A percentile compares a stretch with the other conserved stretches of the same genome.
Conservation (phyloP, 352 stramenopile species). For the Phytophthora cryptogea region DNA sequence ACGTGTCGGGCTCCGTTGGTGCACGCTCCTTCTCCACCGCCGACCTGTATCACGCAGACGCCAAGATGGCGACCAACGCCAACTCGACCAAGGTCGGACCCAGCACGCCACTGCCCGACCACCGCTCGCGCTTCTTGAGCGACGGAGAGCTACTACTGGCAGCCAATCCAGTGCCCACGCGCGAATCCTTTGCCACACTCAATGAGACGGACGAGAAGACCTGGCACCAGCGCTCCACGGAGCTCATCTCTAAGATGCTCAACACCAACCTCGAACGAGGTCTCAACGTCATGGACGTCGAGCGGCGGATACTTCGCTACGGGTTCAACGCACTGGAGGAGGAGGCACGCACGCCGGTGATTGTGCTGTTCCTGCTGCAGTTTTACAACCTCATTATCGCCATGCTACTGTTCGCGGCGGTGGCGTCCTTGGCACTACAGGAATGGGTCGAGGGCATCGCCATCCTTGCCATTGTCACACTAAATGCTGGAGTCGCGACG, state of each 20-base stretch:
- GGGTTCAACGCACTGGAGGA: slow-evolving; percentile 68
- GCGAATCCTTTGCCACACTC: slow-evolving; percentile 58
- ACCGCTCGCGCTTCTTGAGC: slow-evolving; percentile 67
- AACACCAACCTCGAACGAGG: slow-evolving; percentile 56
- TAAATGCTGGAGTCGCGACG: slow-evolving; percentile 69
- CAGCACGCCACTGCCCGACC: slow-evolving; percentile 31
- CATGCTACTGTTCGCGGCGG: slow-evolving; percentile 61
- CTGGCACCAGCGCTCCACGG: slow-evolving; percentile 50
- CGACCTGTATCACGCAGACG: slow-evolving; percentile 29
- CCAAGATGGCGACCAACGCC: slow-evolving; percentile 38
- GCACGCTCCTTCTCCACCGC: slow-evolving; percentile 38
- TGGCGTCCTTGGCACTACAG: slow-evolving; percentile 59
- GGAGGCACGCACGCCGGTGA: slow-evolving; percentile 58
- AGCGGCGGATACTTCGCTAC: slow-evolving; percentile 47
- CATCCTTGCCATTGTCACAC: slow-evolving; percentile 63
- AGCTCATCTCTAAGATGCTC: slow-evolving; percentile 56
- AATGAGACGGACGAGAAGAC: slow-evolving; percentile 57
- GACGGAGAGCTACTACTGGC: slow-evolving; percentile 59
- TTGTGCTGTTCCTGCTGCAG: slow-evolving; percentile 71
- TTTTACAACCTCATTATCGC: slow-evolving; percentile 85
- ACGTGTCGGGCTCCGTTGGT: slow-evolving; percentile 20
- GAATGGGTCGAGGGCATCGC: slow-evolving; percentile 76
- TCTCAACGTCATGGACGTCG: slow-evolving; percentile 46
- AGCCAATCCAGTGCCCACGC: slow-evolving; percentile 50
- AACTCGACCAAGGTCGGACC: slow-evolving; percentile 16